Percentiles rank a stretch among this genome's conserved stretches.
Conservation (phyloP, 352 stramenopile genomes). For the Pythium coloratum region DNA sequence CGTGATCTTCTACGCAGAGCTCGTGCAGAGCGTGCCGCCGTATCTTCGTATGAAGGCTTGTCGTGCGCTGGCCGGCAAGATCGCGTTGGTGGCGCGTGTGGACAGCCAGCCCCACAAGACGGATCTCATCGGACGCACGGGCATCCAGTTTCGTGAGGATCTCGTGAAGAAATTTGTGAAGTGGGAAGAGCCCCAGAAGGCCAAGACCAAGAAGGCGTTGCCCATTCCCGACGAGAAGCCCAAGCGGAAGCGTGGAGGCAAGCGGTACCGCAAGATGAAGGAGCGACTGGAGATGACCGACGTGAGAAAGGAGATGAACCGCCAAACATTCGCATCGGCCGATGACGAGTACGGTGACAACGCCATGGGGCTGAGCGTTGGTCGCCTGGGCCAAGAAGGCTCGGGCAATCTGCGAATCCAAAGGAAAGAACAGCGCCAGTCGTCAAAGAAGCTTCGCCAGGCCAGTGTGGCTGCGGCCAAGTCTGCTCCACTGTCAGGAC, state of each 20-base stretch:
- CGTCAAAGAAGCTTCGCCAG: slow-evolving; percentile 92
- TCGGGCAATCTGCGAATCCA: slow-evolving; percentile 85
- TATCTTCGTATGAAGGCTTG: slow-evolving; percentile 94
- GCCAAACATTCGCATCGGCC: slow-evolving; percentile 92
- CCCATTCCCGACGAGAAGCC: slow-evolving; percentile 95
- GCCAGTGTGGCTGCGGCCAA: slow-evolving; percentile 75
- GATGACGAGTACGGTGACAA: slow-evolving; percentile 98
- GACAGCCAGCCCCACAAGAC: slow-evolving; percentile 89
- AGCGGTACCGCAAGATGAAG: slow-evolving; percentile 96
- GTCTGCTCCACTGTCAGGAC: slow-evolving; percentile 75
- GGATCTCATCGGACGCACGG: slow-evolving; percentile 63
- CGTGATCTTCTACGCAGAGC: slow-evolving; percentile 92
- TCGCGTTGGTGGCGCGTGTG: slow-evolving; percentile 91
- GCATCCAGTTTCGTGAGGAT: slow-evolving; percentile 86
- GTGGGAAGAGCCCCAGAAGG: slow-evolving; percentile 96
- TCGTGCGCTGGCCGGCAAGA: slow-evolving; percentile 90
- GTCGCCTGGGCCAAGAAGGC: slow-evolving; percentile 89
- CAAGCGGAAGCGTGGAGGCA: slow-evolving; percentile 92
- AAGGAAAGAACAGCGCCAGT: slow-evolving; percentile 91
- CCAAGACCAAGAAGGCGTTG: slow-evolving; percentile 96
- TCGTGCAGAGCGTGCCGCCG: slow-evolving; percentile 90
- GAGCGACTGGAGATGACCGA: slow-evolving; percentile 97
- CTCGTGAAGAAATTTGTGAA: slow-evolving; percentile 96
- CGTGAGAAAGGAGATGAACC: slow-evolving; percentile 96
- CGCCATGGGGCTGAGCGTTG: slow-evolving; percentile 96